Percentiles rank a stretch among this genome's conserved stretches.
phyloP scores from a whole-genome alignment of 306 rosid genomes.

The Glycine soja region DNA sequence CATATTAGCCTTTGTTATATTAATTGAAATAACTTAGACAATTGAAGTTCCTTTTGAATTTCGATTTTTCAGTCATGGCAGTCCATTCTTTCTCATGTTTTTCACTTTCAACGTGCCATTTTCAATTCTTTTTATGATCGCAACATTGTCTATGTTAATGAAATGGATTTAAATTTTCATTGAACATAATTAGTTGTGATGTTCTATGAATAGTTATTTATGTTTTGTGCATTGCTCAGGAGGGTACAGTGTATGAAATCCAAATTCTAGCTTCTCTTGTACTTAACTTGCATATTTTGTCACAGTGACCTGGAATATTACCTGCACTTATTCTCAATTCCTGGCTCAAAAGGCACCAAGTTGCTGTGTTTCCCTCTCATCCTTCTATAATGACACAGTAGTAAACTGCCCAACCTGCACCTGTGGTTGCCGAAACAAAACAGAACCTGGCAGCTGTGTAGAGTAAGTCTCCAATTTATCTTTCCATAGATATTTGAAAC shows the following conservation, averaged over 20 bases:
- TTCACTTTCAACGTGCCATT: not conserved
- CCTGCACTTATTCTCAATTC: slow-evolving; percentile 97
- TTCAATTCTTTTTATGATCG: not conserved
- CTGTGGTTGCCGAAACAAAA: slow-evolving; percentile 88
- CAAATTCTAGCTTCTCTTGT: slow-evolving; percentile 24
- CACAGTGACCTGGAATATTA: slow-evolving; percentile 98
- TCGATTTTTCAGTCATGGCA: not conserved
- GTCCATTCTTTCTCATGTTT: not conserved
- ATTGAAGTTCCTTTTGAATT: not conserved
- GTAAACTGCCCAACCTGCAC: slow-evolving; percentile 97
- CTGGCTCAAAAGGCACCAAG: slow-evolving; percentile 97
- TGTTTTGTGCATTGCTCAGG: slow-evolving; percentile 3
- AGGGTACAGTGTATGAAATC: slow-evolving; percentile 3
- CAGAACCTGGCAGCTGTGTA: slow-evolving; percentile 76
- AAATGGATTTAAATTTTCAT: slow-evolving; percentile 8
- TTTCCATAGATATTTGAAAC: slow-evolving; percentile 27
- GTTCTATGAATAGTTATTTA: slow-evolving; percentile 16
- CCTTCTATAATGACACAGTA: slow-evolving; percentile 89
- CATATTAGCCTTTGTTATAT: not conserved
- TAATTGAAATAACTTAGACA: not conserved
- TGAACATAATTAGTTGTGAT: slow-evolving; percentile 16
- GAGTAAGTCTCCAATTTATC: slow-evolving; percentile 61
- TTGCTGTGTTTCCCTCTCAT: slow-evolving; percentile 97
- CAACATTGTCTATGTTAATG: slow-evolving; percentile 6
- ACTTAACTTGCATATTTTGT: slow-evolving; percentile 45